phyloP scores from a whole-genome alignment of 305 asterid genomes.

The Fraxinus angustifolia region DNA sequence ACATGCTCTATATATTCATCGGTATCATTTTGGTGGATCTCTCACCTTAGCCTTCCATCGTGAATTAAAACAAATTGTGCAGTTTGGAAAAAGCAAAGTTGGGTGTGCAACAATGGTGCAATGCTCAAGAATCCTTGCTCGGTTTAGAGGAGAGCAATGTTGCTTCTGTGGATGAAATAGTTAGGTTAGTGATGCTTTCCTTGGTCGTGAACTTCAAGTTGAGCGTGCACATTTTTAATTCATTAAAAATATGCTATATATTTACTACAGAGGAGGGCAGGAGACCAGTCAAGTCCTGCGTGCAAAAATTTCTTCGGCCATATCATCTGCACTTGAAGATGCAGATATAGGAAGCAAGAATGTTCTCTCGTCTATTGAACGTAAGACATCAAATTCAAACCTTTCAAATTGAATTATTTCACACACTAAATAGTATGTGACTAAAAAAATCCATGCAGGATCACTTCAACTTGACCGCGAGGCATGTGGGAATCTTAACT shows the following conservation, averaged over 20 bases:
- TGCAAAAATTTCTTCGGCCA: constrained; percentile 44
- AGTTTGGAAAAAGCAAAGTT: constrained; percentile 83
- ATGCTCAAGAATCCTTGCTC: constrained; percentile 75
- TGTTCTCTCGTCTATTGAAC: constrained; percentile 42
- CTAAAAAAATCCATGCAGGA: constrained; percentile 32
- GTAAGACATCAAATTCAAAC: constrained; percentile 35
- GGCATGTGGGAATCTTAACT: constrained; percentile 46
- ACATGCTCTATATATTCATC: neutral
- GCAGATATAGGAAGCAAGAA: constrained; percentile 51
- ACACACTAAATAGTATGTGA: neutral
- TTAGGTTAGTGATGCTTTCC: constrained; percentile 20
- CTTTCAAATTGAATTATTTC: neutral
- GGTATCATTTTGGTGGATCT: neutral
- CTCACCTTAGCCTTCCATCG: neutral
- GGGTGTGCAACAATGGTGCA: constrained; percentile 83
- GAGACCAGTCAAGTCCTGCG: constrained; percentile 46
- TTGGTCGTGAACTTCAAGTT: neutral
- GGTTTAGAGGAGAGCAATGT: constrained; percentile 46
- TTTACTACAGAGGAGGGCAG: constrained; percentile 45
- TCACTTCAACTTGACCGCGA: constrained; percentile 58
- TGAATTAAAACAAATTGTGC: constrained; percentile 25
- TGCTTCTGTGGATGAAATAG: constrained; percentile 41
- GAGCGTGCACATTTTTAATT: neutral
- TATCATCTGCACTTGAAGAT: constrained; percentile 53
- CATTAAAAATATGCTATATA: neutral